phyloP scores from a whole-genome alignment of 352 stramenopile genomes.

The Phytophthora fragariae region DNA sequence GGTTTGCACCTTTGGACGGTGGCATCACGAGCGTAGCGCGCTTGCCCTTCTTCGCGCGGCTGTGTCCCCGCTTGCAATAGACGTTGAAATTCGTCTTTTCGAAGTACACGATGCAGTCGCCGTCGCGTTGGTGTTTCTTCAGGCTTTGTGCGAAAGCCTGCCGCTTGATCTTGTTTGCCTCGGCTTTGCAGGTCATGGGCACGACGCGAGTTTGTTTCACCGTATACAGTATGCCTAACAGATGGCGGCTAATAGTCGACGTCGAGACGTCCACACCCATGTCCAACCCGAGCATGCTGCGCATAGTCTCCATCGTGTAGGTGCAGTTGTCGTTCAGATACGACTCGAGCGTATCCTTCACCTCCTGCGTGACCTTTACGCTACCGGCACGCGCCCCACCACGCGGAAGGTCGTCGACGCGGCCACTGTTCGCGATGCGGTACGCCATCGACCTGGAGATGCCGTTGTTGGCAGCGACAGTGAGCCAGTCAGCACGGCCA shows the following conservation, averaged over 20 bases:
- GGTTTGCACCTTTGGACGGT: conserved; percentile 8
- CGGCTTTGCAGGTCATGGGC: conserved; percentile 15
- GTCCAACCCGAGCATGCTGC: not conserved
- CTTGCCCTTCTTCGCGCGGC: not conserved
- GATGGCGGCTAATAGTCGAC: not conserved
- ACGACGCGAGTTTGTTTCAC: not conserved
- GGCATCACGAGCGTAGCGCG: not conserved
- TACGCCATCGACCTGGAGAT: too few species aligned
- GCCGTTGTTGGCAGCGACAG: too few species aligned
- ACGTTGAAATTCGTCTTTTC: conserved; percentile 4
- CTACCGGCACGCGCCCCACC: too few species aligned
- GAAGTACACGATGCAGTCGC: conserved; percentile 12
- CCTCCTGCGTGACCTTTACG: too few species aligned
- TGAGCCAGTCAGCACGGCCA: too few species aligned
- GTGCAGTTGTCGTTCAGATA: conserved; percentile 7
- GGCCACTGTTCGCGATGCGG: too few species aligned
- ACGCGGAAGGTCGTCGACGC: too few species aligned
- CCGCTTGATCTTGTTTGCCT: conserved; percentile 8
- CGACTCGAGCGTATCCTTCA: too few species aligned
- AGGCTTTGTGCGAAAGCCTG: conserved; percentile 1
- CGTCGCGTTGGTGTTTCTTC: not conserved
- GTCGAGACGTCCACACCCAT: not conserved
- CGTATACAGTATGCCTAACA: conserved; percentile 2
- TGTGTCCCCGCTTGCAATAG: not conserved
- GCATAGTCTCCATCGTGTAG: conserved; percentile 1